Evolutionary conservation across 768 basidiomycete genomes (phyloP), one percentile per base, ranked within the genome.

Genomic region (Fibroporia radiculosa): DNA sequence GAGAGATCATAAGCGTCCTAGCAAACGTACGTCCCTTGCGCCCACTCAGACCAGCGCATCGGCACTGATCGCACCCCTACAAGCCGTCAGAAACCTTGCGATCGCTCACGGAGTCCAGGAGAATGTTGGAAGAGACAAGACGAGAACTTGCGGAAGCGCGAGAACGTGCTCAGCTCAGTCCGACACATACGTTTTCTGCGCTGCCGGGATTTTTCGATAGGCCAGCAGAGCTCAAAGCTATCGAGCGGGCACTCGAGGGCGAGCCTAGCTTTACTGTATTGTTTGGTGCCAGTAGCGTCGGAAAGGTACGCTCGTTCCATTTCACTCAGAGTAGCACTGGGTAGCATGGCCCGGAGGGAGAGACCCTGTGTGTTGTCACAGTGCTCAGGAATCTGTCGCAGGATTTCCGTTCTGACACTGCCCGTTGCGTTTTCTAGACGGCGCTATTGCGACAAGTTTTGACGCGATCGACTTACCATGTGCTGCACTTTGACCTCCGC

Each of bases 401-500:
- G 8, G 10, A 36, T 36, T 19, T 19, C 19, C 18, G 11, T 7
- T 8, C 18, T 36, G 8, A 19, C 19, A 19, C 11, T 36, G 11
- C 18, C 8, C 11, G 4, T 31, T 16, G 20, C 42, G 20, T 42
- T 31, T 23, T 18, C 26, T 20, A 88, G 81, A 92, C 89, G 4
- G 79, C 83, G 0, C 73, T 92, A 6, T 69, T 91, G 11, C 75
- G 87, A 35, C 84, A 91, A 62, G 77, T 90, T 22, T 75, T 92
- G 20, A 79, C 78, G 10, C 67, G 70, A 16, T 72, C 79, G 8
- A 67, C 67, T 40, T 91, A 83, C 56, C 84, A 88, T 63, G 84
- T 90, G 43, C 72, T 90, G 38, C 83, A 88, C 56, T 86, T 91
- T 52, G 87, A 91, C 61, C 70, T 92, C 33, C 78, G 87, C 4